Percentiles rank a stretch among this genome's conserved stretches.
These are phyloP conservation scores for Hemisphaericaspora subhashii DNA, from an alignment of 1,139 yeast species.

Conservation along the genomic window DNA sequence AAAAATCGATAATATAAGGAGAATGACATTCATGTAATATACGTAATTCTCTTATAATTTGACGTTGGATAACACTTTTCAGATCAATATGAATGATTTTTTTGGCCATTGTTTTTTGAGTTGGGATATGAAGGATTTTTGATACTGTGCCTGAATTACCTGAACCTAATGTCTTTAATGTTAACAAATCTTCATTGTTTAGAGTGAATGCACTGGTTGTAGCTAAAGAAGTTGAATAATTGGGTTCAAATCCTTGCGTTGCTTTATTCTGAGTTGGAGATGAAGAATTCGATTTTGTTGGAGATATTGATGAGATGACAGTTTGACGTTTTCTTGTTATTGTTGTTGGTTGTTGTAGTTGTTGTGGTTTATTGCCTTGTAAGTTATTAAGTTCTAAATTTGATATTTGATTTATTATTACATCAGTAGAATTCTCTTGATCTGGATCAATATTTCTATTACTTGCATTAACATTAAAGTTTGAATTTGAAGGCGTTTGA, in stretches of 20 bases:
- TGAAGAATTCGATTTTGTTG: conserved; percentile 36
- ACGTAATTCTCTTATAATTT: conserved; percentile 81
- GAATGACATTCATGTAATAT: conserved; percentile 88
- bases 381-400: conserved; percentile 23
- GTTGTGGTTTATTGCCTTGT: conserved; percentile 7
- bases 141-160: conserved; percentile 95
- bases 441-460: conserved; percentile 33
- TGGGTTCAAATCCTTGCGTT: conserved; percentile 3
- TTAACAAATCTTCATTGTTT: conserved; percentile 67
- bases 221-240: conserved; percentile 32
- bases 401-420: conserved; percentile 33
- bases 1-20: conserved; percentile 83
- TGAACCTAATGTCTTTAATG: conserved; percentile 76
- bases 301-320: conserved; percentile 45
- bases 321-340: conserved; percentile 37
- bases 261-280: conserved; percentile 15
- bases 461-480: conserved; percentile 20
- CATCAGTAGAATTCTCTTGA: conserved; percentile 21
- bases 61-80: conserved; percentile 77
- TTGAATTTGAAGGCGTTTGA: conserved; percentile 10
- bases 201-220: conserved; percentile 47
- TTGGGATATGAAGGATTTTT: conserved; percentile 85
- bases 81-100: conserved; percentile 86
- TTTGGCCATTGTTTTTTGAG: conserved; percentile 86
- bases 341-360: conserved; percentile 8